Base-by-base conservation (phyloP, 495 filamentous ascomycete species). In the Aspergillus conjunctus region DNA sequence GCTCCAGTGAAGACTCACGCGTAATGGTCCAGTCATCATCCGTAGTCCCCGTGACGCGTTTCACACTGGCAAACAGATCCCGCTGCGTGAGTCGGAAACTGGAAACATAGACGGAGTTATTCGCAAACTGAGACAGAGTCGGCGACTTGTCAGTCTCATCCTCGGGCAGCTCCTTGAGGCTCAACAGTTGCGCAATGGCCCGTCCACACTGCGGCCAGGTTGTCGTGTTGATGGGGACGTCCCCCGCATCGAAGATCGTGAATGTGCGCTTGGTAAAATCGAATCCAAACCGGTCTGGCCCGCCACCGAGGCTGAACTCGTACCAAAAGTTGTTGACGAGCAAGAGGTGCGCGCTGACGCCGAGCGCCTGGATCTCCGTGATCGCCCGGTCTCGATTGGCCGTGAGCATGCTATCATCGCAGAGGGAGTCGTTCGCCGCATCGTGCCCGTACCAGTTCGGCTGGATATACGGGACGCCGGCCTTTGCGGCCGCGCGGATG, bases 381-480 rank as follows among this genome's bases (percentile, higher is more conserved):
- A 49, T 20, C 10, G 64, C 63, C 18, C 61, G 55, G 46, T 49
- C 67, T 0, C 61, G 22, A 32, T 65, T 65, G 0, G 67, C 69
- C 3, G 66, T 41, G 37, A 68, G 33, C 0, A 15, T 61, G 0
- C 66, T 67, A 12, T 72, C n/a, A 5, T 60, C 65, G 32, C 34
- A 37, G 34, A 70, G 60, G 43, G 60, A 54, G 20, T 53, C 30
- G 39, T 72, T 34, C 0, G 61, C 64, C 51, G 69, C 66, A 59
- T 86, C 83, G 14, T 49, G 51, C 21, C 73, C 81, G 49, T 73
- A 89, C 34, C 76, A 77, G 65, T 88, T 88, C 8, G 89, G 87
- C 56, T 89, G 71, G 60, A 91, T 61, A 70, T 84, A 89, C 2
- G 73, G 73, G 1, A 91, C 80, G 20, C 81, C 81, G 2, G 88